Conservation (phyloP, 2,329 filamentous ascomycete species). For the Colletotrichum camelliae region DNA sequence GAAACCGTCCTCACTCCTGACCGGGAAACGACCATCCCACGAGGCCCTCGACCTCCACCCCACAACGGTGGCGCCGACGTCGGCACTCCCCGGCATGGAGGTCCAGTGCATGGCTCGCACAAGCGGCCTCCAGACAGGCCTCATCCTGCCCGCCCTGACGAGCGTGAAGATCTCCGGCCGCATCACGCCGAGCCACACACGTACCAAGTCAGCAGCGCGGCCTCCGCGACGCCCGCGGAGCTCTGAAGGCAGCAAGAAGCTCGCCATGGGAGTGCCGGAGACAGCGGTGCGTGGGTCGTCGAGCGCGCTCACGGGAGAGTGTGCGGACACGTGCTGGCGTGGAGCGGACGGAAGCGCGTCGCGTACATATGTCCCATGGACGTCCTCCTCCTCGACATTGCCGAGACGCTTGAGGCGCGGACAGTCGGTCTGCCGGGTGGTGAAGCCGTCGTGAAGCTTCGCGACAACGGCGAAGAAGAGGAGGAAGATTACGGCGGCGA, state of each 20-base stretch:
- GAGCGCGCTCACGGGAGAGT: slow-evolving; percentile 79
- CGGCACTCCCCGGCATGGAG: slow-evolving; percentile 71
- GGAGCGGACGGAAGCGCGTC: slow-evolving; percentile 78
- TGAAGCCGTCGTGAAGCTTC: slow-evolving; percentile 41
- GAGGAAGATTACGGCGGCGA: slow-evolving; percentile 7
- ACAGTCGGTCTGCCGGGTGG: slow-evolving; percentile 75
- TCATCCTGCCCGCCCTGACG: slow-evolving; percentile 78
- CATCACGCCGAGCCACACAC: slow-evolving; percentile 77
- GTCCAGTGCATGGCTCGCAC: slow-evolving; percentile 92
- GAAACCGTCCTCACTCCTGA: slow-evolving; percentile 4
- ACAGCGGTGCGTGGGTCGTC: slow-evolving; percentile 93
- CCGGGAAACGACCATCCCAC: slow-evolving; percentile 10
- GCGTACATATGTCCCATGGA: slow-evolving; percentile 98
- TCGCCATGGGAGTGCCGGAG: slow-evolving; percentile 76
- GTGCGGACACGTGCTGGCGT: slow-evolving; percentile 90
- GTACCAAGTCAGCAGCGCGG: slow-evolving; percentile 59
- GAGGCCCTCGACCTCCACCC: slow-evolving; percentile 52
- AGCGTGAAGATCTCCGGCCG: slow-evolving; percentile 90
- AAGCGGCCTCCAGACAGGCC: slow-evolving; percentile 79
- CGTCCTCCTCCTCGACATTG: slow-evolving; percentile 84
- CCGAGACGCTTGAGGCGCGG: slow-evolving; percentile 73
- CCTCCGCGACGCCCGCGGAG: slow-evolving; percentile 8
- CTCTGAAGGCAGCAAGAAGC: slow-evolving; percentile 22
- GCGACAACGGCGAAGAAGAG: slow-evolving; percentile 21
- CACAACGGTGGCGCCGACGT: slow-evolving; percentile 62